These are phyloP conservation scores for Nevesoporus exiguus DNA, from an alignment of 768 basidiomycete genomes.

Conservation along the genomic window DNA sequence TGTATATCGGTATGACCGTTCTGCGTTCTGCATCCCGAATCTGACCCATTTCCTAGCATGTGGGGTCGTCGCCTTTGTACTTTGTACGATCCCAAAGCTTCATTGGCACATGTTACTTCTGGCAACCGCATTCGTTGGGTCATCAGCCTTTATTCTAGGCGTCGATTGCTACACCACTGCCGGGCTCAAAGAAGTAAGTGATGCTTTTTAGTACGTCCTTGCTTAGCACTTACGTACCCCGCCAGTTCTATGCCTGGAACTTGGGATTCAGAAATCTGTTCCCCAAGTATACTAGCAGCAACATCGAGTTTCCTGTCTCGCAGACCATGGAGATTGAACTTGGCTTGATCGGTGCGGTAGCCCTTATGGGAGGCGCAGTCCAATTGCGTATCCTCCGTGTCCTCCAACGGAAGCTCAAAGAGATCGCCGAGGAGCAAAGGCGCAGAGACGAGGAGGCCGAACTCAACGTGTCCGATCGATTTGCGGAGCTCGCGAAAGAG, in stretches of 20 bases:
- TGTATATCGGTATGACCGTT: constrained; percentile 66
- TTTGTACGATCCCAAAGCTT: constrained; percentile 81
- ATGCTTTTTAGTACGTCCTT: neutral
- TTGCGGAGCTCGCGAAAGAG: constrained; percentile 63
- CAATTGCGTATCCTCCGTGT: constrained; percentile 84
- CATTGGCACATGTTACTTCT: constrained; percentile 85
- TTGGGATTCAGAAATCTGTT: constrained; percentile 82
- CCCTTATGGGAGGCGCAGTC: constrained; percentile 84
- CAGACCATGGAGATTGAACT: constrained; percentile 94
- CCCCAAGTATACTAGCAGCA: constrained; percentile 64
- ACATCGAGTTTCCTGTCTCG: constrained; percentile 76
- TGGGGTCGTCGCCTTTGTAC: constrained; percentile 73
- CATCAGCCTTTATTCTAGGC: constrained; percentile 87
- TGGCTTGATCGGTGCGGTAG: constrained; percentile 78
- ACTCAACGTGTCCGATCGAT: constrained; percentile 63
- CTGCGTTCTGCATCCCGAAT: constrained; percentile 18
- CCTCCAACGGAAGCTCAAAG: constrained; percentile 73
- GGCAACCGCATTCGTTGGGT: constrained; percentile 86
- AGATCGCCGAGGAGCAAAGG: constrained; percentile 73
- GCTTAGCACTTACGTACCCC: constrained; percentile 12
- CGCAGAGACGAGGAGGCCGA: constrained; percentile 75
- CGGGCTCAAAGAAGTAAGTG: constrained; percentile 83
- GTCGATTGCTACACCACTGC: constrained; percentile 92
- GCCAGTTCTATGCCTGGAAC: constrained; percentile 93
- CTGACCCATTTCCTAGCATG: constrained; percentile 44